phyloP scores from a whole-genome alignment of 2,329 filamentous ascomycete genomes.

The Aspergillus carbonarius region DNA sequence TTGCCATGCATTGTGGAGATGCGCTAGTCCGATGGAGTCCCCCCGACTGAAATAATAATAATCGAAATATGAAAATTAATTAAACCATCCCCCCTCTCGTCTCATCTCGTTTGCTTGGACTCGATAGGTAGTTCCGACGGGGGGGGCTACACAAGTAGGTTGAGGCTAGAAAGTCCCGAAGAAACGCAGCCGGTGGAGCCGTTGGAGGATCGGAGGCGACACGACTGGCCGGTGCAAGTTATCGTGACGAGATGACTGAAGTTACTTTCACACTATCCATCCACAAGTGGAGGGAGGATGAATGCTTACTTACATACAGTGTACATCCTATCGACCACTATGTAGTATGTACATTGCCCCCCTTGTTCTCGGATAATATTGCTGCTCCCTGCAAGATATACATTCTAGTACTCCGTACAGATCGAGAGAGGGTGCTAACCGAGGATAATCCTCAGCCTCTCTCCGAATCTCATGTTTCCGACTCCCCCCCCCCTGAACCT shows the following conservation, averaged over 20 bases:
- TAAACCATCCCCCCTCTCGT: background rate
- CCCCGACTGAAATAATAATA: constrained; percentile 1
- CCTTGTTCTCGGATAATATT: background rate
- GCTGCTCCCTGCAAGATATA: no score
- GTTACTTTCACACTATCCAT: background rate
- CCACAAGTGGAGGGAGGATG: no score
- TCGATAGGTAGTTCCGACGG: background rate
- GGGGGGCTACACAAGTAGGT: background rate
- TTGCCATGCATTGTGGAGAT: constrained; percentile 13
- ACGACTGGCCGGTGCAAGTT: background rate
- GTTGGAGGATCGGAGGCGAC: constrained; percentile 10
- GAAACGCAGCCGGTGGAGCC: constrained; percentile 19
- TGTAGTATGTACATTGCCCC: no score
- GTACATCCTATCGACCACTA: no score
- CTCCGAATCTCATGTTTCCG: no score
- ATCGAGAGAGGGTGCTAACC: no score
- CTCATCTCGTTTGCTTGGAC: background rate
- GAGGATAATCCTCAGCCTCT: background rate
- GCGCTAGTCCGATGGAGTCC: constrained; percentile 6
- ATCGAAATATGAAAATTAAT: background rate
- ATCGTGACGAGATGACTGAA: constrained; percentile 3
- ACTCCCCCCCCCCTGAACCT: no score
- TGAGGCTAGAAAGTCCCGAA: constrained; percentile 23
- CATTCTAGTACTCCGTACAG: no score
- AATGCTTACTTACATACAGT: no score